Conservation (phyloP, 192 early-diverging fungal species). For the Coemansia sp. region DNA sequence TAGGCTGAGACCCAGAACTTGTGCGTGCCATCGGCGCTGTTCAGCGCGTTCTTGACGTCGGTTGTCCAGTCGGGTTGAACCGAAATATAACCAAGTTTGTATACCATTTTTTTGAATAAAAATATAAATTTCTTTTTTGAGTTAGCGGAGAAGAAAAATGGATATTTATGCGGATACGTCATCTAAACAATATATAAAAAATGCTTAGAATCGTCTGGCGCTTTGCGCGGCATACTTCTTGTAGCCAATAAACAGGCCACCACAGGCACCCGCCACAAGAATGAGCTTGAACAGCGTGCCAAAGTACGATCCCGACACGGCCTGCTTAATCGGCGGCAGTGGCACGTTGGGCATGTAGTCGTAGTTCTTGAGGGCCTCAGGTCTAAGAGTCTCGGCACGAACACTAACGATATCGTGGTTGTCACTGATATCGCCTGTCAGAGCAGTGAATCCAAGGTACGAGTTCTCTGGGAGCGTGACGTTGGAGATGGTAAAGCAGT, state of each 20-base stretch:
- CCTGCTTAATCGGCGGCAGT: slow-evolving; percentile 1
- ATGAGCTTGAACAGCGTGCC: slow-evolving; percentile 43
- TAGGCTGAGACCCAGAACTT: slow-evolving; percentile 51
- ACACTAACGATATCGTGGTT: slow-evolving; percentile 53
- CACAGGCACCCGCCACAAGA: slow-evolving; percentile 37
- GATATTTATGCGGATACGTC: background rate
- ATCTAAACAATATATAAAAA: background rate
- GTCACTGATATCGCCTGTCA: slow-evolving; percentile 89
- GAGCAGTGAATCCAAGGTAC: slow-evolving; percentile 90
- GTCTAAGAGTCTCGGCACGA: slow-evolving; percentile 37
- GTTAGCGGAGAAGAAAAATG: background rate
- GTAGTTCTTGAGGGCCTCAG: slow-evolving; percentile 47
- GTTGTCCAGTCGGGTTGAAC: slow-evolving; percentile 53
- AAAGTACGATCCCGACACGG: slow-evolving; percentile 16
- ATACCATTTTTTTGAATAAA: slow-evolving; percentile 16
- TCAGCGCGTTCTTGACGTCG: slow-evolving; percentile 33
- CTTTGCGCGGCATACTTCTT: slow-evolving; percentile 44
- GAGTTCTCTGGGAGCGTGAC: slow-evolving; percentile 72
- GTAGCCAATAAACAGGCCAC: slow-evolving; percentile 46
- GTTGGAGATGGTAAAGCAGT: slow-evolving; percentile 80
- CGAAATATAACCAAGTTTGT: slow-evolving; percentile 38
- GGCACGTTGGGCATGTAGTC: slow-evolving; percentile 23
- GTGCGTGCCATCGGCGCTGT: slow-evolving; percentile 17
- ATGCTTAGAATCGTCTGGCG: slow-evolving; percentile 45
- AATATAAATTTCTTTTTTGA: background rate